Evolutionary conservation across 2,329 filamentous ascomycete species (phyloP).

Genomic region (Cryphonectria radicalis): DNA sequence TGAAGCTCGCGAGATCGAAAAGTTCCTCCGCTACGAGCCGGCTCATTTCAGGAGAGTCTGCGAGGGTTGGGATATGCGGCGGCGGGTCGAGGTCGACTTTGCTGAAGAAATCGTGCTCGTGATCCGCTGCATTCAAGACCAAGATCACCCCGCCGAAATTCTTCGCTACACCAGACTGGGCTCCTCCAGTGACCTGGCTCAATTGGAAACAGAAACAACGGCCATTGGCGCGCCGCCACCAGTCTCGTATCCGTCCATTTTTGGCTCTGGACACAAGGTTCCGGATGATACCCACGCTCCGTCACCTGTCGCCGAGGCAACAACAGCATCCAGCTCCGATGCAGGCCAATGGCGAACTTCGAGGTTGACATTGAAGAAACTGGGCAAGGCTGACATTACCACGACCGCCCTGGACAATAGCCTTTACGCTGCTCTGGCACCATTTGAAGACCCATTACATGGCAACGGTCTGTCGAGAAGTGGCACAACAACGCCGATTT

Average conservation of each 20-base stretch:
- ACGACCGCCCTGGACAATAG: constrained; percentile 76
- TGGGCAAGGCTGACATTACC: constrained; percentile 66
- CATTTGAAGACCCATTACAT: constrained; percentile 78
- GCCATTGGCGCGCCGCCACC: neutral
- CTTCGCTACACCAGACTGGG: constrained; percentile 49
- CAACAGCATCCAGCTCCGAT: neutral
- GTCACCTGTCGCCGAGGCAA: neutral
- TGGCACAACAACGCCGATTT: constrained; percentile 47
- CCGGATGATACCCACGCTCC: neutral
- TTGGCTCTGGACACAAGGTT: constrained; percentile 15
- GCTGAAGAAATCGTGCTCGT: constrained; percentile 77
- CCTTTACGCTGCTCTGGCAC: constrained; percentile 69
- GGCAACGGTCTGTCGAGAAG: constrained; percentile 43
- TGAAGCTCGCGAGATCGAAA: constrained; percentile 82
- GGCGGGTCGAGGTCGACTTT: constrained; percentile 86
- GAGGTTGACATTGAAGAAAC: constrained; percentile 62
- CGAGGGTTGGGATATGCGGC: constrained; percentile 89
- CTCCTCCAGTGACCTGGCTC: constrained; percentile 24
- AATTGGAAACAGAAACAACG: neutral
- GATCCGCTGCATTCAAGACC: constrained; percentile 71
- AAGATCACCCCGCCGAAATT: constrained; percentile 52
- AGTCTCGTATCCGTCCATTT: constrained; percentile 23
- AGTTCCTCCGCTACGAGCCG: constrained; percentile 72
- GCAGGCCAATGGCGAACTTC: constrained; percentile 70
- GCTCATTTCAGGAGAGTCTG: constrained; percentile 79